Evolutionary conservation across 1,284 basidiomycete species (phyloP).

Genomic region (Irpex lacteus): DNA sequence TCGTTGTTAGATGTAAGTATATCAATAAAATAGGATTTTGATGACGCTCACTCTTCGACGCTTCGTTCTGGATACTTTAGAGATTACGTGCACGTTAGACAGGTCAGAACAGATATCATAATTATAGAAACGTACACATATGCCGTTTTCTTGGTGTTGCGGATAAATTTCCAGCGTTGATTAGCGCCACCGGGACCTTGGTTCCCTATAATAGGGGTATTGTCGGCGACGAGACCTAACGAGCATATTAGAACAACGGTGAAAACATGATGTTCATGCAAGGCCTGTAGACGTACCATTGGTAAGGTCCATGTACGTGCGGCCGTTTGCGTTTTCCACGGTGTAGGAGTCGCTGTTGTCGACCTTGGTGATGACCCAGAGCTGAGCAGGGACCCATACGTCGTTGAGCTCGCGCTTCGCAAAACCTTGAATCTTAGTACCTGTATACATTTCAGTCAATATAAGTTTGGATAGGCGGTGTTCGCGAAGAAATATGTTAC

Average conservation of each 20-base stretch:
- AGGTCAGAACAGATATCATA: background rate
- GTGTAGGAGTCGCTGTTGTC: background rate
- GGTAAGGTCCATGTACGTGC: background rate
- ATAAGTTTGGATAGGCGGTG: too few relatives aligned
- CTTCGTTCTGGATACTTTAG: background rate
- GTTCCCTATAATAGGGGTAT: constrained; percentile 1
- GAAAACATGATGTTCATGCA: background rate
- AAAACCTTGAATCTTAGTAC: background rate
- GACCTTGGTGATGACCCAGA: background rate
- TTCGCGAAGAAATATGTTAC: background rate
- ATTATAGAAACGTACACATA: background rate
- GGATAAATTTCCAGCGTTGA: background rate
- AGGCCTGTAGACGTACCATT: background rate
- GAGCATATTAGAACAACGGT: background rate
- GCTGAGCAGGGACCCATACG: background rate
- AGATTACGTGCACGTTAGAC: background rate
- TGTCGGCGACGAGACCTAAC: background rate
- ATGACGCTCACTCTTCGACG: background rate
- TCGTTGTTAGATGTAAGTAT: background rate
- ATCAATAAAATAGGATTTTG: background rate
- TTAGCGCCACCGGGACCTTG: background rate
- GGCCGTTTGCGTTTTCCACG: background rate
- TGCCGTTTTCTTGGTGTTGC: background rate
- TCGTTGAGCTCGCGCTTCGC: background rate
- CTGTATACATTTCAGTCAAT: background rate